A percentile compares a stretch with the other conserved stretches of the same genome.
Conservation (phyloP, 2,329 filamentous ascomycete genomes). For the Stenocarpella maydis region DNA sequence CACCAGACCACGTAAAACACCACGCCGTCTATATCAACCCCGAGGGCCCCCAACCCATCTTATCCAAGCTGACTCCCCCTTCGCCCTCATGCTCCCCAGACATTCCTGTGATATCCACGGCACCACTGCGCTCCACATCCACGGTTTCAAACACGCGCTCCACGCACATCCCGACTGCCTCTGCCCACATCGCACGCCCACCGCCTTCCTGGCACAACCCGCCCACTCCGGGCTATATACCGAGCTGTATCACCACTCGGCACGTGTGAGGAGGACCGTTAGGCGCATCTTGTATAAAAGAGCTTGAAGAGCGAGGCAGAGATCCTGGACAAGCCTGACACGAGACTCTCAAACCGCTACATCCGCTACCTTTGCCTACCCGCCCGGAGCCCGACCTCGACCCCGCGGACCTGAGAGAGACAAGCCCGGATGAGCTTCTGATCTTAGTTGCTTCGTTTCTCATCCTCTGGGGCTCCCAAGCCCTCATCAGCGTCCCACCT, state of each 20-base stretch:
- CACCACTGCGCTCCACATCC: background rate
- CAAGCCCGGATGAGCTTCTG: background rate
- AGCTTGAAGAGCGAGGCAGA: constrained; percentile 12
- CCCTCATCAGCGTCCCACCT: constrained; percentile 9
- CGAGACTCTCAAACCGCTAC: background rate
- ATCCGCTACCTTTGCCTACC: background rate
- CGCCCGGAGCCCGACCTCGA: background rate
- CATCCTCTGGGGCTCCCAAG: background rate
- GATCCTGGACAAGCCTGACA: background rate
- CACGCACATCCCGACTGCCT: background rate
- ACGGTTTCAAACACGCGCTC: constrained; percentile 2
- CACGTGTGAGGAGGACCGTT: background rate
- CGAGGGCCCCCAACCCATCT: constrained; percentile 31
- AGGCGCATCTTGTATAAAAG: background rate
- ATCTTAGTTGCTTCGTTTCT: background rate
- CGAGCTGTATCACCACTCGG: background rate
- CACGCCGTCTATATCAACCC: constrained; percentile 34
- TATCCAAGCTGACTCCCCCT: constrained; percentile 27
- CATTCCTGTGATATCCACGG: constrained; percentile 17
- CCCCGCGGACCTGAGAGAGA: background rate
- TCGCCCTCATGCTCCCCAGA: constrained; percentile 28
- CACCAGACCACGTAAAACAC: constrained; percentile 34
- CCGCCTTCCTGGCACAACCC: background rate
- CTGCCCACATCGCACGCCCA: background rate
- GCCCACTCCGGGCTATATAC: constrained; percentile 2